Evolutionary conservation across 495 filamentous ascomycete species (phyloP).

Genomic region (Aspergillus bertholletiae): DNA sequence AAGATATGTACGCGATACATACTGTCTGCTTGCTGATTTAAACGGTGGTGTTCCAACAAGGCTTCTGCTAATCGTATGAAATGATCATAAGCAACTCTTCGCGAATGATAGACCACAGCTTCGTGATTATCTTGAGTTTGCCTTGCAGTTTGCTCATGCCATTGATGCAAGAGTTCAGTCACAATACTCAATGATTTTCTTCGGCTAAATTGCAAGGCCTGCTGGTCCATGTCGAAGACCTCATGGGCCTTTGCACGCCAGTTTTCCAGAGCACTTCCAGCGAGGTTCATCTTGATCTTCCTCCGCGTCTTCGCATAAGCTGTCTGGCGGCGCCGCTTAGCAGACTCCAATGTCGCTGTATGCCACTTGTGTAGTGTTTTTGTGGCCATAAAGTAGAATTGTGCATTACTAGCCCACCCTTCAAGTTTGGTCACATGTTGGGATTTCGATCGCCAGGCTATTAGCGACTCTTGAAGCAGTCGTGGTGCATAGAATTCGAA

Average conservation of each 20-base stretch:
- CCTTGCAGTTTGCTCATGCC: slow-evolving; percentile 40
- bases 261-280: slow-evolving; percentile 33
- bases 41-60: slow-evolving; percentile 34
- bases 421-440: slow-evolving; percentile 47
- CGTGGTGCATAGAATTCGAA: slow-evolving; percentile 52
- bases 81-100: slow-evolving; percentile 40
- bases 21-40: slow-evolving; percentile 48
- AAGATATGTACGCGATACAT: slow-evolving; percentile 45
- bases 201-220: slow-evolving; percentile 40
- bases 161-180: slow-evolving; percentile 38
- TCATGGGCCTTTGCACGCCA: slow-evolving; percentile 46
- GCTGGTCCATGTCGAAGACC: slow-evolving; percentile 38
- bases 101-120: slow-evolving; percentile 39
- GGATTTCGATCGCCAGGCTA: slow-evolving; percentile 42
- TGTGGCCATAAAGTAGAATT: slow-evolving; percentile 57
- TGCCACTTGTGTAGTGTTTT: slow-evolving; percentile 55
- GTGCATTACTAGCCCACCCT: slow-evolving; percentile 50
- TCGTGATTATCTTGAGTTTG: slow-evolving; percentile 35
- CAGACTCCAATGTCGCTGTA: slow-evolving; percentile 44
- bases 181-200: slow-evolving; percentile 33
- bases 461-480: slow-evolving; percentile 45
- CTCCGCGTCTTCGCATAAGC: slow-evolving; percentile 58
- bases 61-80: slow-evolving; percentile 45
- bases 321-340: slow-evolving; percentile 53
- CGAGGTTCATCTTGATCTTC: slow-evolving; percentile 56